Conservation (phyloP, 2,329 filamentous ascomycete genomes). For the Colletotrichum gigasporum region DNA sequence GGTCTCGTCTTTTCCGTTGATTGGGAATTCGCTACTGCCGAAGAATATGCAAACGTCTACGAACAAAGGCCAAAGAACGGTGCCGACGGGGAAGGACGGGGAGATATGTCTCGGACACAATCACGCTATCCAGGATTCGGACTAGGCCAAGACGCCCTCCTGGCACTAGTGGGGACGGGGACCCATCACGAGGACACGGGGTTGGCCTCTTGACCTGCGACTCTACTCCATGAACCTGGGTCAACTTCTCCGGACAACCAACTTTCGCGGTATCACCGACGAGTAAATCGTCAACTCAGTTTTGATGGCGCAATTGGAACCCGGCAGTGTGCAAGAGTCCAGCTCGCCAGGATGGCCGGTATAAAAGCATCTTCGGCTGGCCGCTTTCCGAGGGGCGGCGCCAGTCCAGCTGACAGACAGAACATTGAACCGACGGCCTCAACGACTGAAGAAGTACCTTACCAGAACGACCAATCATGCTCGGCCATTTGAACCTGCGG, state of each 20-base stretch:
- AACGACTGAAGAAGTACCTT: not conserved
- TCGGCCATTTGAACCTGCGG: not conserved
- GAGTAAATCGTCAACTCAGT: not conserved
- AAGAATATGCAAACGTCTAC: not conserved
- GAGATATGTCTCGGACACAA: not conserved
- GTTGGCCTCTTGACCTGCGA: not conserved
- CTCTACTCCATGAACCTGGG: not conserved
- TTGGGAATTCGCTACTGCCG: no score
- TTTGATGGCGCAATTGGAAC: not conserved
- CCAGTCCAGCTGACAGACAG: not conserved
- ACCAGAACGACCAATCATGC: not conserved
- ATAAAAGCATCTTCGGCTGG: not conserved
- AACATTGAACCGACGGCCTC: no score
- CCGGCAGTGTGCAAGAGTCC: not conserved
- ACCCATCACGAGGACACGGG: not conserved
- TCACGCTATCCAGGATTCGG: not conserved
- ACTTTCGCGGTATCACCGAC: not conserved
- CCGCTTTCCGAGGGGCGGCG: not conserved
- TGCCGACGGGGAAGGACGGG: slow-evolving; percentile 9
- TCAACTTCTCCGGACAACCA: not conserved
- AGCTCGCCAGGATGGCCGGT: not conserved
- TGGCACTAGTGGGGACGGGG: not conserved
- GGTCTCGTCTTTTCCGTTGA: no score
- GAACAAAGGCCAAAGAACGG: not conserved
- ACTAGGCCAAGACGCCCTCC: not conserved